Base-by-base conservation (phyloP, 345 rosid genomes). In the Brassica carinata region DNA sequence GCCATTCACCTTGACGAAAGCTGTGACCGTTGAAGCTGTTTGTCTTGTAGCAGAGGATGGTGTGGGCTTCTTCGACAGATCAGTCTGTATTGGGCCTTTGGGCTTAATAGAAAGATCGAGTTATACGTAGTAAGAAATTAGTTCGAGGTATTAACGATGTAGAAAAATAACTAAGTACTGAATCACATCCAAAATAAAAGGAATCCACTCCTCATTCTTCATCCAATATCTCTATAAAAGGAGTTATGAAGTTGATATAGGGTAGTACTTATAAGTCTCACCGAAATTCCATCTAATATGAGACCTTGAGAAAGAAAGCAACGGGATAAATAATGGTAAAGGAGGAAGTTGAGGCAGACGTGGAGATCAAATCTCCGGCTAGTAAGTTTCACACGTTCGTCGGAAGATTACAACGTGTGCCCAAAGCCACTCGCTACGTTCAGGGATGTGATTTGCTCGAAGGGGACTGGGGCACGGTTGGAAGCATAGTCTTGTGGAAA, bases 401-500 rank as follows among this genome's bases (percentile, higher is more conserved):
- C 57, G 57, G 17, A 48, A 48, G 17, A 48, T 13, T 48, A 14
- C 57, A 48, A 48, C 57, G 14, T 48, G 17, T 48, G 17, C 57
- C 57, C 57, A 48, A 48, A 48, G 57, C 57, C 57, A 48, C 57
- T 48, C 17, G 57, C 57, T 48, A 48, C 17, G 14, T 48, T 13
- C 17, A 48, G 17, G 57, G 57, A 48, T 48, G 7, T 48, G 57
- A 48, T 14, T 48, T 48, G 57, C 17, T 48, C 57, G 17, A 48
- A 5, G 57, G 57, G 57, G 57, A 48, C 57, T 48, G 57, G 57
- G 57, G 17, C 57, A 48, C n/a, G 57, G 57, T 48, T 48, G 57
- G 67, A 17, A 59, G 67, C 53, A 72, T 72, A 34, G 57, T 72
- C 67, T 13, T 36, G 55, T 72, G 66, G 76, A 72, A 72, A 18